Evolutionary conservation across 768 basidiomycete genomes (phyloP).

Genomic region (Strobilomyces dryophilus): DNA sequence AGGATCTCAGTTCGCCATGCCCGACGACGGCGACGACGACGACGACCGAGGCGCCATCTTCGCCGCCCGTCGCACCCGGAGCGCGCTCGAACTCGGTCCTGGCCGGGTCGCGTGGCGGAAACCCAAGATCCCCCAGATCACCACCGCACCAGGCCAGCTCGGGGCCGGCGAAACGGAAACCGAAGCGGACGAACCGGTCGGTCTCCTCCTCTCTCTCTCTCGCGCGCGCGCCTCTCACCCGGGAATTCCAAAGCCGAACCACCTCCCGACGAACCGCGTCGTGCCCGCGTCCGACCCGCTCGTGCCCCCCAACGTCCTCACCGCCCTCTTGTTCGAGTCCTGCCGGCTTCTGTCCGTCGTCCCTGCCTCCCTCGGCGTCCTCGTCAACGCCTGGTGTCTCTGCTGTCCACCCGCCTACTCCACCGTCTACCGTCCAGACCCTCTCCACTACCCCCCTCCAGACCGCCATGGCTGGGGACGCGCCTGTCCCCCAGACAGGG

Average conservation of each 20-base stretch:
- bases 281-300: slow-evolving; percentile 46
- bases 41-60: slow-evolving; percentile 11
- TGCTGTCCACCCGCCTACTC: slow-evolving; percentile 40
- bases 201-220: slow-evolving; percentile 21
- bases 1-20: too few relatives aligned
- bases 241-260: slow-evolving; percentile 50
- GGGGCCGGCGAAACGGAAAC: slow-evolving; percentile 80
- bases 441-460: neutral
- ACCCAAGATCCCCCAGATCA: slow-evolving; percentile 45
- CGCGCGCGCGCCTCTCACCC: too few relatives aligned
- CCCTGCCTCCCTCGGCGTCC: slow-evolving; percentile 62
- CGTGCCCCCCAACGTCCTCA: slow-evolving; percentile 46
- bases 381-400: slow-evolving; percentile 57
- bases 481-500: slow-evolving; percentile 43
- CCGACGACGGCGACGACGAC: neutral
- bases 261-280: slow-evolving; percentile 67
- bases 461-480: slow-evolving; percentile 23
- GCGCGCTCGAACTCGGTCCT: slow-evolving; percentile 20
- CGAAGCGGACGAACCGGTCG: slow-evolving; percentile 71
- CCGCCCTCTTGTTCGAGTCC: slow-evolving; percentile 63
- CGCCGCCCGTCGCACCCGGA: slow-evolving; percentile 21
- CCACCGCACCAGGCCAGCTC: slow-evolving; percentile 53
- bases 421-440: slow-evolving; percentile 1
- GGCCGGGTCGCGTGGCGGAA: slow-evolving; percentile 29
- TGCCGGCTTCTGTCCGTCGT: slow-evolving; percentile 69